Evolutionary conservation across 331 rosid genomes (phyloP).

Genomic region (Telfairia occidentalis): DNA sequence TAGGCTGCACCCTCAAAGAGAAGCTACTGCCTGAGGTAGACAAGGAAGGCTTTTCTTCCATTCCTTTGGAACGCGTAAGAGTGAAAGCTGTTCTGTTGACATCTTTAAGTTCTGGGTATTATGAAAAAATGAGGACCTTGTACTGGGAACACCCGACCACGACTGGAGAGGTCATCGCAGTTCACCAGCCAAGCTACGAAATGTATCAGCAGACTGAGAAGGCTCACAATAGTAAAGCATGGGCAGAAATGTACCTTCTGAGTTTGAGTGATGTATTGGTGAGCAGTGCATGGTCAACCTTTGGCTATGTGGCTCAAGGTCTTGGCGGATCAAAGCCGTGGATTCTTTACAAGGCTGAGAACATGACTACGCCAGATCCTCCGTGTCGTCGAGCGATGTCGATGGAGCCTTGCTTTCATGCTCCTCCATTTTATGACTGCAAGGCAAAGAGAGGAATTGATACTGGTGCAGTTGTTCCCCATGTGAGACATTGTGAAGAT

Average conservation of each 20-base stretch:
- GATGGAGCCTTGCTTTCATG: constrained; percentile 92
- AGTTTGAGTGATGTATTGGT: constrained; percentile 62
- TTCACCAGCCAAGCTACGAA: constrained; percentile 75
- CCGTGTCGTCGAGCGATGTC: constrained; percentile 68
- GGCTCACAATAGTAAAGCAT: constrained; percentile 67
- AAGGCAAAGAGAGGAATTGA: constrained; percentile 68
- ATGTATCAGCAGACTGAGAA: constrained; percentile 66
- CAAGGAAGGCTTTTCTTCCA: constrained; percentile 7
- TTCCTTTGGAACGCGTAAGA: constrained; percentile 19
- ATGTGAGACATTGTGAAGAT: constrained; percentile 84
- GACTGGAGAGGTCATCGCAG: constrained; percentile 56
- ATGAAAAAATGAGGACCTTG: constrained; percentile 48
- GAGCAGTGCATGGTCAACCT: constrained; percentile 89
- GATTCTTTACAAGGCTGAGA: constrained; percentile 75
- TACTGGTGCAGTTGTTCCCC: constrained; percentile 65
- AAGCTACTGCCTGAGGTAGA: constrained; percentile 40
- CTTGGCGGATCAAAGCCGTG: constrained; percentile 74
- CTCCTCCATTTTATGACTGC: constrained; percentile 93
- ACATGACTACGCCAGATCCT: constrained; percentile 46
- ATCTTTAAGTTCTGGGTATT: constrained; percentile 62
- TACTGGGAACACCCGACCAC: constrained; percentile 64
- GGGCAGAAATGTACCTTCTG: constrained; percentile 77
- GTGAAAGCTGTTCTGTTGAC: constrained; percentile 49
- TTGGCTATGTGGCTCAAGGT: constrained; percentile 85
- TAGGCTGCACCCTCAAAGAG: constrained; percentile 35